A percentile compares a stretch with the other conserved stretches of the same genome.
These are phyloP conservation scores for Elsinoe arachidis DNA, from an alignment of 2,329 filamentous ascomycete genomes.

Conservation along the genomic window DNA sequence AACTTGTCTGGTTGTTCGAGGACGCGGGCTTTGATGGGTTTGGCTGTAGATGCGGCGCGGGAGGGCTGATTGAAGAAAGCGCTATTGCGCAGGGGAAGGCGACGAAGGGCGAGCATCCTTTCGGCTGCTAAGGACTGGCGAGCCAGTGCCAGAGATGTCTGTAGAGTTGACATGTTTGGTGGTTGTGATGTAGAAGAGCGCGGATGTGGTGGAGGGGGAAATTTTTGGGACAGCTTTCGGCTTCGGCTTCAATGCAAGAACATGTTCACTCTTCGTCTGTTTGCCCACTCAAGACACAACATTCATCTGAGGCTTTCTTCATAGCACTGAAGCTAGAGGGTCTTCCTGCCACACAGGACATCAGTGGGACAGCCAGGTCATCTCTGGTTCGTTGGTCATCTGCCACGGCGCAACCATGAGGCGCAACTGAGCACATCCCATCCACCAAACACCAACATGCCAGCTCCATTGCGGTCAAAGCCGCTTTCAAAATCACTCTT, in stretches of 20 bases:
- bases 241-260: background rate
- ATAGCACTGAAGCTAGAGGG: background rate
- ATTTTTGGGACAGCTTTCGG: conserved; percentile 2
- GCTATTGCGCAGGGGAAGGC: background rate
- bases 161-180: conserved; percentile 2
- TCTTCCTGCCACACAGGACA: too few species aligned
- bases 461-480: conserved; percentile 40
- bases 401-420: background rate
- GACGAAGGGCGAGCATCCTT: background rate
- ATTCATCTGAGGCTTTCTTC: background rate
- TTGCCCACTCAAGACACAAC: background rate
- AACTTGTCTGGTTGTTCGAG: conserved; percentile 85
- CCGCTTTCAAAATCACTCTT: conserved; percentile 64
- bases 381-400: background rate
- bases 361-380: too few species aligned
- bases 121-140: conserved; percentile 1
- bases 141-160: background rate
- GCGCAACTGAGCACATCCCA: background rate
- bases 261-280: background rate
- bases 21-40: conserved; percentile 52
- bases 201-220: conserved; percentile 1
- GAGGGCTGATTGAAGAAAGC: background rate
- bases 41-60: conserved; percentile 25
- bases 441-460: conserved; percentile 20
- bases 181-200: background rate